Base-by-base conservation (phyloP, 1,284 basidiomycete species). In the Pyrrhoderma lamaoense region DNA sequence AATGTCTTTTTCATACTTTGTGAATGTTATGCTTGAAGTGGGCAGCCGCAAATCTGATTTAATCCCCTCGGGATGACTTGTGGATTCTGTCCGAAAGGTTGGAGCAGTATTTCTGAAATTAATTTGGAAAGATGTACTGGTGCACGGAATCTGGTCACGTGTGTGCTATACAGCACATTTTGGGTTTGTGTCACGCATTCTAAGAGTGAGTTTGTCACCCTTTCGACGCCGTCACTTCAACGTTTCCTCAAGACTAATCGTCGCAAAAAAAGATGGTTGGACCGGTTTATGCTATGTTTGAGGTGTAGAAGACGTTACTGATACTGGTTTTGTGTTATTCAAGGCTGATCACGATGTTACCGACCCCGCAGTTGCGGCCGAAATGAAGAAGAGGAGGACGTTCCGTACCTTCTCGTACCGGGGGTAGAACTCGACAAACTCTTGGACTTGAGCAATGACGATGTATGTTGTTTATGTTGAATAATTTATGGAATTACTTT, bases 361-460 rank as follows among this genome's bases (percentile, higher is more conserved):
- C 70, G 90, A 93, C 71, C 89, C 90, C 65, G 70, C 81, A 69
- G 72, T 89, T 68, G 92, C 92, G 63, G 92, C 92, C 60, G 92
- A 93, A 70, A 80, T 94, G 75, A 95, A 95, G 87, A 93, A 93
- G 77, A 92, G 86, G 82, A 80, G 95, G 68, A 93, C 92, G 58
- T 99, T 99, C 89, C 90, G 91, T 68, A 98, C 95, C 67, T 99
- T 97, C 80, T 89, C 89, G 45, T 99, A 95, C 86, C 89, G 95
- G 67, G 95, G 96, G 76, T 98, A 63, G 93, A 96, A 77, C 88
- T 97, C 61, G 91, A 97, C 68, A 89, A 95, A 74, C 91, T 99
- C 67, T 78, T 99, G 65, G 95, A 99, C 74, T 72, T 99, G 77
- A 82, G 74, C 75, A 98, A 95, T 66, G 95, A 98, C 70, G 89